Evolutionary conservation across 257 asterid genomes (phyloP), one percentile per base, ranked within the genome.

Genomic region (Perilla frutescens): DNA sequence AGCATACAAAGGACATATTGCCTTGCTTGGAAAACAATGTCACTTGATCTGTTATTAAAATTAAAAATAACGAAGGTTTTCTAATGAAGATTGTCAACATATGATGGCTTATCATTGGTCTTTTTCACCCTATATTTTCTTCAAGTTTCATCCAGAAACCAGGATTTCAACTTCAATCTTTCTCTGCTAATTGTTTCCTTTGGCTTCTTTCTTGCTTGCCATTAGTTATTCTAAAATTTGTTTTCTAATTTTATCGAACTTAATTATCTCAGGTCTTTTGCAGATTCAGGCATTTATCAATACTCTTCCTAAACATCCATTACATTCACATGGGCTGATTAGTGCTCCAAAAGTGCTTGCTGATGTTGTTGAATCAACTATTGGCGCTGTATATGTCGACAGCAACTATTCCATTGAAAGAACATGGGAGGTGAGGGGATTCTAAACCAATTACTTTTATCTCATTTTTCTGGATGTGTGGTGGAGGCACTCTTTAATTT

Each of bases 371-470:
- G 96, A 90, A 77, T 90, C 96, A 61, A 88, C 96, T 1, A 68
- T 92, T n/a, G 96, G 98, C 50, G 96, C 98, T 66, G 89, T 92
- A 58, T 90, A 86, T 50, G 72, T 90, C 20, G 96, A 92, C 76
- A 87, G 88, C 84, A 80, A 83, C 72, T 85, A 84, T 48, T 90
- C 92, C 5, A 72, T 88, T 48, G 96, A 90, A 60, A 78, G 68
- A 39, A 85, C 96, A 32, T 88, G 96, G 98, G 81, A 88, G 98
- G 98, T 92, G 58, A 59, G 94, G 96, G 84, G 68, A 58, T 65
- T 57, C 57, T 4, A 15, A 49, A 32, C 71, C 68, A 9, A 2
- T 8, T 47, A 32, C 39, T 53, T 45, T 37, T 5, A 39, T 26
- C 31, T 12, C 29, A 4, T 68, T 49, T 50, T 55, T 53, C 14